These are phyloP conservation scores for Tylopilus sp. DNA, from an alignment of 768 basidiomycete genomes.

Conservation along the genomic window DNA sequence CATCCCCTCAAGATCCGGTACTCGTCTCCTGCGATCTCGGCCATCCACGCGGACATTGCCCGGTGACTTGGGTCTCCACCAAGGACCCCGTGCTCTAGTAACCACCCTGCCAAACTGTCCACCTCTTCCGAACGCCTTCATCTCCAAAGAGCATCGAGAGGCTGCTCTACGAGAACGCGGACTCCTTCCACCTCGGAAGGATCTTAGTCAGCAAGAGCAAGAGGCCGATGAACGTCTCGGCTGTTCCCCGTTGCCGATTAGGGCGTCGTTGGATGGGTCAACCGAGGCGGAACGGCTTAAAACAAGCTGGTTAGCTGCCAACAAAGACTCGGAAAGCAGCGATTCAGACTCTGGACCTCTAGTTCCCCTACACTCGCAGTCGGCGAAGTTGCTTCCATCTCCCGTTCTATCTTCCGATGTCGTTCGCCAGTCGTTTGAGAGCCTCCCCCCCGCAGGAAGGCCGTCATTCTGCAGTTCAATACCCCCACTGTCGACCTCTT, in stretches of 20 bases:
- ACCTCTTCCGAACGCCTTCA: conserved; percentile 20
- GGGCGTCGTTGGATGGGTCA: conserved; percentile 15
- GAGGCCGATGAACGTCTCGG: conserved; percentile 40
- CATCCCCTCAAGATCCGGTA: conserved; percentile 13
- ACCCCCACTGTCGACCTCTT: conserved; percentile 23
- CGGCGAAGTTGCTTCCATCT: background rate
- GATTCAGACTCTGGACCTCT: conserved; percentile 19
- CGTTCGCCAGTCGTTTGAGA: conserved; percentile 12
- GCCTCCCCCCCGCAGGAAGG: conserved; percentile 7
- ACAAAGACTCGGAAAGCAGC: conserved; percentile 25
- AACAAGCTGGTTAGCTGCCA: conserved; percentile 48
- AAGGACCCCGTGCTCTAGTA: conserved; percentile 6
- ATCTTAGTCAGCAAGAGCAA: conserved; percentile 38
- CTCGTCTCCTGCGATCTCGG: conserved; percentile 8
- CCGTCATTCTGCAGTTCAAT: conserved; percentile 23
- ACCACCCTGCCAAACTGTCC: conserved; percentile 3
- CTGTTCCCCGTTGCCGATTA: conserved; percentile 33
- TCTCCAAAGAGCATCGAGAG: conserved; percentile 31
- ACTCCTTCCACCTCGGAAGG: conserved; percentile 44
- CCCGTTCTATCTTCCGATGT: conserved; percentile 1
- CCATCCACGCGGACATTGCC: conserved; percentile 11
- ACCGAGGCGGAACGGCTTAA: conserved; percentile 54
- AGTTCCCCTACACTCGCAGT: conserved; percentile 1
- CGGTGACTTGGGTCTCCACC: background rate
- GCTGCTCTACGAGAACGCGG: conserved; percentile 62